These are phyloP conservation scores for Phtheirospermum japonicum DNA, from an alignment of 257 asterid species.

Conservation along the genomic window DNA sequence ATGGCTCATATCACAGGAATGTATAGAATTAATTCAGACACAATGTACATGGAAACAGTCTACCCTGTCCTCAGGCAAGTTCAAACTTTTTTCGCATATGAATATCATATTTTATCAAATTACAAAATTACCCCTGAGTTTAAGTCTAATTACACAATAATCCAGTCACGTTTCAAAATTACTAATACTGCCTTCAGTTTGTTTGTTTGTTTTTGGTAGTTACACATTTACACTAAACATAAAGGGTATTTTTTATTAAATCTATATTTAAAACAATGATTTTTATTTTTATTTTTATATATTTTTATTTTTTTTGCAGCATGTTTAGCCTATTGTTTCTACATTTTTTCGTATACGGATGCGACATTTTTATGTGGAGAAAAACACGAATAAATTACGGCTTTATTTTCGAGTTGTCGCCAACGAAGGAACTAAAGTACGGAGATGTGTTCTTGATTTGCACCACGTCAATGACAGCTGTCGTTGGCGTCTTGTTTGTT, in stretches of 20 bases:
- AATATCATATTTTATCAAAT: too few relatives aligned
- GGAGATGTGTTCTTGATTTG: conserved; percentile 88
- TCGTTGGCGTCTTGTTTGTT: conserved; percentile 67
- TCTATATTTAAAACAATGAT: too few relatives aligned
- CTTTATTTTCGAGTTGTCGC: conserved; percentile 79
- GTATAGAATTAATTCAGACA: conserved; percentile 58
- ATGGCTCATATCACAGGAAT: conserved; percentile 88
- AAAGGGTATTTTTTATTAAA: too few relatives aligned
- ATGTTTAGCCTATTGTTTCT: conserved; percentile 82
- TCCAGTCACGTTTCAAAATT: too few relatives aligned
- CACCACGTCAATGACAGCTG: conserved; percentile 72
- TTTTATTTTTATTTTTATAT: background rate
- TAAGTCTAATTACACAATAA: too few relatives aligned
- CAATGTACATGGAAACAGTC: conserved; percentile 90
- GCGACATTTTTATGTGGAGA: conserved; percentile 92
- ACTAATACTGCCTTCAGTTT: too few relatives aligned
- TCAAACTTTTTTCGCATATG: too few relatives aligned
- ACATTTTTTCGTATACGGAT: conserved; percentile 82
- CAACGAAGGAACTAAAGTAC: conserved; percentile 73
- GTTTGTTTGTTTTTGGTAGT: too few relatives aligned
- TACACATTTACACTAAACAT: too few relatives aligned
- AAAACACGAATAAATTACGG: conserved; percentile 81
- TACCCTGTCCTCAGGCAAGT: conserved; percentile 90
- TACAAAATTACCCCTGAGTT: background rate
- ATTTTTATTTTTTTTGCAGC: conserved; percentile 65